phyloP scores from a whole-genome alignment of 1,284 basidiomycete genomes.

The Singerocomus rubriflavus region DNA sequence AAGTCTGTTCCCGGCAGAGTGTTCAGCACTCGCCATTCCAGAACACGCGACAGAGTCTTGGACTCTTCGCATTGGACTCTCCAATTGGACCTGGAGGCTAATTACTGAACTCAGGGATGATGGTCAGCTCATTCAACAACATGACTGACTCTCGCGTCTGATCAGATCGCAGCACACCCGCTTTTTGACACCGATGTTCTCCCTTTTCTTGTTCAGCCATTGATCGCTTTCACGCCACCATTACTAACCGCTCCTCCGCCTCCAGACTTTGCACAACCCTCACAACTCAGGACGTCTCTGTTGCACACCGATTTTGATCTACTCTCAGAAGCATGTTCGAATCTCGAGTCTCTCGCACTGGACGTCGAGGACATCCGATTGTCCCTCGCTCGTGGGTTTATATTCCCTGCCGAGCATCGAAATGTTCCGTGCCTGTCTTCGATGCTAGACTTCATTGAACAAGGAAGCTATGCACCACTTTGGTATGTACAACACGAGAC shows the following conservation, averaged over 20 bases:
- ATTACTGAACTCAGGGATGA: constrained; percentile 66
- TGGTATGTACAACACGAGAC: constrained; percentile 48
- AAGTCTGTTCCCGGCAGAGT: constrained; percentile 25
- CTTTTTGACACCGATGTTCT: constrained; percentile 61
- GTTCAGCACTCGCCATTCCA: constrained; percentile 18
- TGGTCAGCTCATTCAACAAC: constrained; percentile 37
- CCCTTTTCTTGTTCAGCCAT: constrained; percentile 56
- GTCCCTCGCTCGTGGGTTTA: constrained; percentile 64
- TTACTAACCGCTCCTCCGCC: constrained; percentile 38
- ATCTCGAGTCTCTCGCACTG: constrained; percentile 71
- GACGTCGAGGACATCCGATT: constrained; percentile 73
- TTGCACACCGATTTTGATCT: constrained; percentile 68
- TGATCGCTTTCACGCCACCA: constrained; percentile 58
- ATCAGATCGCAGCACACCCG: constrained; percentile 41
- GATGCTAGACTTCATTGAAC: constrained; percentile 72
- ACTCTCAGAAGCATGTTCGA: constrained; percentile 68
- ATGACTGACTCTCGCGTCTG: constrained; percentile 4
- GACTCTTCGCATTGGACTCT: constrained; percentile 60
- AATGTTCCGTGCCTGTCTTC: constrained; percentile 57
- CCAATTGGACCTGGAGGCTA: constrained; percentile 73
- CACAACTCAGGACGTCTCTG: constrained; percentile 48
- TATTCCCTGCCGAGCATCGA: constrained; percentile 54
- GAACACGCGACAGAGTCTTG: constrained; percentile 52
- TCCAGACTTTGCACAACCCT: constrained; percentile 40
- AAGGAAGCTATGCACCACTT: constrained; percentile 58